Conservation (phyloP, 768 basidiomycete species). For the Hirschioporus abietinus region DNA sequence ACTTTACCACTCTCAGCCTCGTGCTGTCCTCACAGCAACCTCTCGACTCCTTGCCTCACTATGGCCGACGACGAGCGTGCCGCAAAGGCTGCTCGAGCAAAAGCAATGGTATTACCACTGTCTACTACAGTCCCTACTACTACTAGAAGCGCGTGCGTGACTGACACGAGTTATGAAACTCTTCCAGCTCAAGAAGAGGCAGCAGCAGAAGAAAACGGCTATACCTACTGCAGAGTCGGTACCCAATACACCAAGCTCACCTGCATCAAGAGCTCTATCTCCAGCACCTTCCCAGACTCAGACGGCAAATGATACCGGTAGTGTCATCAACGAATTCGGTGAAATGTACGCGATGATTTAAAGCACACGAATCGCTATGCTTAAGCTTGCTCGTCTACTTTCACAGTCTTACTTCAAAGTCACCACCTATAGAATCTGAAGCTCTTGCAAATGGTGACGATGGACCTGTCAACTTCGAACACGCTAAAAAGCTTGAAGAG, state of each 20-base stretch:
- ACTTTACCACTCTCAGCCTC: background rate
- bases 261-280: constrained; percentile 46
- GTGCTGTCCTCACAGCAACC: background rate
- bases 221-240: constrained; percentile 32
- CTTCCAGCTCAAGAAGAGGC: constrained; percentile 72
- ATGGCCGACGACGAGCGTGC: constrained; percentile 77
- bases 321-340: constrained; percentile 5
- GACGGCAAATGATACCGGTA: constrained; percentile 21
- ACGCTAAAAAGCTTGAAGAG: constrained; percentile 6
- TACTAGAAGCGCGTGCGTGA: background rate
- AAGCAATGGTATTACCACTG: constrained; percentile 58
- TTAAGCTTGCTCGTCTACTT: background rate
- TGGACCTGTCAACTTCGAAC: background rate
- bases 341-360: constrained; percentile 4
- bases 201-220: constrained; percentile 57
- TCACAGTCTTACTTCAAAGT: background rate
- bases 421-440: background rate
- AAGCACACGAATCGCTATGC: background rate
- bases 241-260: constrained; percentile 40
- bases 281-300: constrained; percentile 35
- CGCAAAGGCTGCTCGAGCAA: constrained; percentile 77
- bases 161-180: background rate
- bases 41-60: constrained; percentile 4
- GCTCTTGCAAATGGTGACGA: background rate
- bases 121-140: background rate